phyloP scores from a whole-genome alignment of 2,329 filamentous ascomycete genomes.

The Leptographium lundbergii region DNA sequence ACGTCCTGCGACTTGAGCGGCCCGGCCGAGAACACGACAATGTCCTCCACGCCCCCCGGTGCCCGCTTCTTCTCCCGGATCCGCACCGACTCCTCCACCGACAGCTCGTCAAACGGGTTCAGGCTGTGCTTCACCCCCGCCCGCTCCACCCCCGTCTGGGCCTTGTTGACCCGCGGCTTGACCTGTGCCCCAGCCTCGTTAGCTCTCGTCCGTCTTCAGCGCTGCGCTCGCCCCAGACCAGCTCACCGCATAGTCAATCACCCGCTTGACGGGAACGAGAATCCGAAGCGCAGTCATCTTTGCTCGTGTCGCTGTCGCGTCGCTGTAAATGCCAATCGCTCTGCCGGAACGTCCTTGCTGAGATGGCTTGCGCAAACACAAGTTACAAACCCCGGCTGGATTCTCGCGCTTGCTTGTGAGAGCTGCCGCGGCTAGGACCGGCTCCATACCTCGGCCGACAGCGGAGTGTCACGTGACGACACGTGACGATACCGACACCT shows the following conservation, averaged over 20 bases:
- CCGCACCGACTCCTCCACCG: constrained; percentile 88
- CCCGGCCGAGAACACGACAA: constrained; percentile 79
- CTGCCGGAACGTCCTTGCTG: neutral
- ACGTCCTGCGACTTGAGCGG: constrained; percentile 79
- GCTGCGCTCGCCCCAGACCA: neutral
- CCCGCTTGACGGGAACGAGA: constrained; percentile 70
- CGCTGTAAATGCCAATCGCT: neutral
- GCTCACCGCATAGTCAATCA: constrained; percentile 74
- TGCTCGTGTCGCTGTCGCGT: constrained; percentile 16
- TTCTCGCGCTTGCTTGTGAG: neutral
- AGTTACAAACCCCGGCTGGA: neutral
- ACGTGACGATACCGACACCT: neutral
- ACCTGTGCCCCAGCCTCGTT: constrained; percentile 29
- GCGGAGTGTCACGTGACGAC: constrained; percentile 10
- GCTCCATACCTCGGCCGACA: constrained; percentile 11
- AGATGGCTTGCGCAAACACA: neutral
- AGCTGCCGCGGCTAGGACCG: constrained; percentile 11
- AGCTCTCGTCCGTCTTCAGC: neutral
- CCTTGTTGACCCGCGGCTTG: constrained; percentile 58
- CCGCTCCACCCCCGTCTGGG: constrained; percentile 79
- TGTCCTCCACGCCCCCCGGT: constrained; percentile 71
- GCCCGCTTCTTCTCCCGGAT: constrained; percentile 77
- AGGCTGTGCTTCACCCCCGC: constrained; percentile 92
- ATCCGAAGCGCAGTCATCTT: constrained; percentile 58
- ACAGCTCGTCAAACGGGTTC: constrained; percentile 98